Base-by-base conservation (phyloP, 148 eudicot species). In the Silene conica region DNA sequence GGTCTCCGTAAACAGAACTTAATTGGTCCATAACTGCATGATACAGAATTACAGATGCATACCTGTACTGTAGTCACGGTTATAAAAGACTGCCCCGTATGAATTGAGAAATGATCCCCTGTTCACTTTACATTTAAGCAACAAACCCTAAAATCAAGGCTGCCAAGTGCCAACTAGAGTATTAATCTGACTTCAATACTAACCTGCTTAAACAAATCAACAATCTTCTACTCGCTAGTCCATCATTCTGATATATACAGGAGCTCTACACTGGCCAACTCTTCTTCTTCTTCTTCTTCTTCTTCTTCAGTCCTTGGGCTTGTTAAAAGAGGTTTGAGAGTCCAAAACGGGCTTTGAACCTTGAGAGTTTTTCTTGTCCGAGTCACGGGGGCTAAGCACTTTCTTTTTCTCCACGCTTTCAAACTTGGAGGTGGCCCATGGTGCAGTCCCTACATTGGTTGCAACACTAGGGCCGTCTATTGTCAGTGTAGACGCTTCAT, bases 401-500 rank as follows among this genome's bases (percentile, higher is more conserved):
- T 83, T 85, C 86, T 77, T 84, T 77, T 88, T 95, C 85, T 92
- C 93, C 15, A 90, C 81, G 26, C 82, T 83, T 78, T 95, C 98
- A 73, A 92, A 95, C 82, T 95, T 95, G 74, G 93, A 74, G 19
- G 98, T 92, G 8, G 98, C 98, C 86, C 69, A 86, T 14, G 93
- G 98, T 69, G 92, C 96, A 8, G 97, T 80, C 11, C 97, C 93
- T 2, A 89, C 93, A 12, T 73, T 85, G 63, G 34, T 83, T 23
- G 70, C 81, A 12, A 86, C 68, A 65, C 84, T 90, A 14, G 96
- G 90, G 26, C 77, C 89, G 19, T 90, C 99, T 34, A 89, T 87
- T n/a, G 96, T 89, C 73, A 90, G 70, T 64, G 84, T 74, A 16
- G 94, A 85, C 63, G 82, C 92, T 78, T 92, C 96, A 6, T 95